These are phyloP conservation scores for Yamadazyma nakazawae DNA, from an alignment of 805 yeast species.

Conservation along the genomic window DNA sequence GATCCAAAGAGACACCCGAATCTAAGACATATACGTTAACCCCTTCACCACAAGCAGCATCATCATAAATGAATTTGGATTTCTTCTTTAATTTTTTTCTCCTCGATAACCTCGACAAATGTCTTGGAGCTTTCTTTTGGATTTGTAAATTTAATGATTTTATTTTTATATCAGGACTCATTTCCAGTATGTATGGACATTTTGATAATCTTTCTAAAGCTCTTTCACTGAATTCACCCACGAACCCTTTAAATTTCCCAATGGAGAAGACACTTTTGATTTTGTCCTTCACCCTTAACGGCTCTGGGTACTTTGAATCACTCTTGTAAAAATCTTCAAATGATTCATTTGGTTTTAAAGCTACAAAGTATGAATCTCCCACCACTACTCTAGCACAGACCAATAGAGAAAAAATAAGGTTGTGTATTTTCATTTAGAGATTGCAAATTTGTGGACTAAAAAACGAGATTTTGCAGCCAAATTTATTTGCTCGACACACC, in stretches of 20 bases:
- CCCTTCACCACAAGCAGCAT: conserved; percentile 47
- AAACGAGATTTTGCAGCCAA: background rate
- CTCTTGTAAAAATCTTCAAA: conserved; percentile 46
- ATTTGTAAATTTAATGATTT: conserved; percentile 49
- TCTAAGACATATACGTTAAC: conserved; percentile 80
- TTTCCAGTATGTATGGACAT: conserved; percentile 64
- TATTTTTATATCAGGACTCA: conserved; percentile 64
- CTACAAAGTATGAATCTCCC: conserved; percentile 40
- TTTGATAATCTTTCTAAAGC: conserved; percentile 45
- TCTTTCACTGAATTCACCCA: conserved; percentile 55
- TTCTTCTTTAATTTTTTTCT: conserved; percentile 23
- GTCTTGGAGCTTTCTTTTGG: conserved; percentile 56
- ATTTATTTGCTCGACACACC: background rate
- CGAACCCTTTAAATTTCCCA: conserved; percentile 69
- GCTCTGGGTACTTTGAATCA: conserved; percentile 34
- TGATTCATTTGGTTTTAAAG: conserved; percentile 49
- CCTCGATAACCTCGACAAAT: conserved; percentile 62
- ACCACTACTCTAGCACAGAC: background rate
- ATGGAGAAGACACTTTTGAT: conserved; percentile 56
- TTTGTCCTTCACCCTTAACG: conserved; percentile 43
- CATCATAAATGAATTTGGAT: conserved; percentile 48
- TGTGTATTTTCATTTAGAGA: background rate
- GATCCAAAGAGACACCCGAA: conserved; percentile 66
- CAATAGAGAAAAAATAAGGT: background rate
- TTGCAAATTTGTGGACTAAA: background rate